These are phyloP conservation scores for Cardamine occulta DNA, from an alignment of 345 rosid species.

Conservation along the genomic window DNA sequence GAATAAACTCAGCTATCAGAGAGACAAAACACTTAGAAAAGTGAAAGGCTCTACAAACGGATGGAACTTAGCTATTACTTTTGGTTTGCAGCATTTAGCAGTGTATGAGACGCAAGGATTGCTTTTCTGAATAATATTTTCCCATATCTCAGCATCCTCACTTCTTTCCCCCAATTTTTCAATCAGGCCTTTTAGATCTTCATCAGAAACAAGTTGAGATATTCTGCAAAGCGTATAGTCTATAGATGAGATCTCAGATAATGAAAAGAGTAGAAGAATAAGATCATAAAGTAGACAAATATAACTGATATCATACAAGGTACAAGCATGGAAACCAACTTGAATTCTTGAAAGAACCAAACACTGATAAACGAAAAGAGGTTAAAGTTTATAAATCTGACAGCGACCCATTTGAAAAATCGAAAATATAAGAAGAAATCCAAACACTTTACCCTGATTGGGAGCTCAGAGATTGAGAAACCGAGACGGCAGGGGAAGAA, in stretches of 20 bases:
- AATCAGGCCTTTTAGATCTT: slow-evolving; percentile 69
- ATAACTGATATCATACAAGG: slow-evolving; percentile 11
- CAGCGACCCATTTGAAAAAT: neutral
- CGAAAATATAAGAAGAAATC: slow-evolving; percentile 2
- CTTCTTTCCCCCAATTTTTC: slow-evolving; percentile 53
- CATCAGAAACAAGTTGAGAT: slow-evolving; percentile 57
- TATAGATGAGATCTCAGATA: slow-evolving; percentile 1
- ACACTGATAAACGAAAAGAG: neutral
- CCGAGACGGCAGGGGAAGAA: slow-evolving; percentile 28
- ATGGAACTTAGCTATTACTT: slow-evolving; percentile 45
- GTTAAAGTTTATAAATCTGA: slow-evolving; percentile 23
- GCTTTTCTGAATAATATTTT: slow-evolving; percentile 57
- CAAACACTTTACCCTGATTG: slow-evolving; percentile 39
- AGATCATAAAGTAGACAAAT: neutral
- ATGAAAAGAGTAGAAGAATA: neutral
- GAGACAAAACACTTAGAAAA: neutral
- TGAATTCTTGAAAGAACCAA: neutral
- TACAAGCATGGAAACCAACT: neutral
- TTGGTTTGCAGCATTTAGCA: slow-evolving; percentile 74
- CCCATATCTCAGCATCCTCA: slow-evolving; percentile 60
- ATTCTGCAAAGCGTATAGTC: slow-evolving; percentile 47
- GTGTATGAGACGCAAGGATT: slow-evolving; percentile 58
- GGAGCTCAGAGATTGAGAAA: slow-evolving; percentile 28
- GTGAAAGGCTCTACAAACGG: neutral
- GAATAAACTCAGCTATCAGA: slow-evolving; percentile 17